Evolutionary conservation across 148 eudicot species (phyloP), one percentile per base, ranked within the genome.

Genomic region (Selenicereus undatus): DNA sequence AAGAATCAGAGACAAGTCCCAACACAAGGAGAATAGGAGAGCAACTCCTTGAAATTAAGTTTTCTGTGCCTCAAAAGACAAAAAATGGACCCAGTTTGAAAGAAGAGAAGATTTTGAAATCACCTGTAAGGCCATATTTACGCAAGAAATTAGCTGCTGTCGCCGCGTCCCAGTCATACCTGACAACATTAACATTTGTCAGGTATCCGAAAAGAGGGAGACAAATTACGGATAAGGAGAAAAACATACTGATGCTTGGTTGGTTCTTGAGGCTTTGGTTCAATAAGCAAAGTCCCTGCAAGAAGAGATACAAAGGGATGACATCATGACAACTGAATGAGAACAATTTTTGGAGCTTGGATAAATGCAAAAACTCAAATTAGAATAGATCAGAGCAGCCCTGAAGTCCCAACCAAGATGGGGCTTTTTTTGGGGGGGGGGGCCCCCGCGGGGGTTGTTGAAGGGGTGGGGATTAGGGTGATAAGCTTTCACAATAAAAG

Each of bases 161-260:
- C 65, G 98, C 97, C 32, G 98, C 99, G 83, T 97, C 99, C 99
- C 99, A 97, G 71, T 97, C 99, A 80, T 93, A 95, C 90, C 98
- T 95, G 79, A 75, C 64, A 93, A 62, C 43, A 82, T 54, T 56
- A 71, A 27, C 27, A 78, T 73, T 65, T 32, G 74, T 84, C 35
- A 86, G 80, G 75, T 50, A 71, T 43, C 43, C 43, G 45, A 65
- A 21, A 35, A 24, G 12, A 24, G 10, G 17, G 11, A 20, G 8
- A 42, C 6, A 71, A 13, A 27, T 51, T 45, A 32, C 1, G 14
- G 21, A 32, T 9, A 4, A 66, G 39, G 39, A 24, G 56, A 78
- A 74, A 80, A 75, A 56, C 93, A 81, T 92, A 94, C 97, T 97
- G 99, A 82, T 97, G 99, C 80, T 95, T 95, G 62, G 99, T 95